Evolutionary conservation across 2,329 filamentous ascomycete species (phyloP).

Genomic region (Claviceps purpurea): DNA sequence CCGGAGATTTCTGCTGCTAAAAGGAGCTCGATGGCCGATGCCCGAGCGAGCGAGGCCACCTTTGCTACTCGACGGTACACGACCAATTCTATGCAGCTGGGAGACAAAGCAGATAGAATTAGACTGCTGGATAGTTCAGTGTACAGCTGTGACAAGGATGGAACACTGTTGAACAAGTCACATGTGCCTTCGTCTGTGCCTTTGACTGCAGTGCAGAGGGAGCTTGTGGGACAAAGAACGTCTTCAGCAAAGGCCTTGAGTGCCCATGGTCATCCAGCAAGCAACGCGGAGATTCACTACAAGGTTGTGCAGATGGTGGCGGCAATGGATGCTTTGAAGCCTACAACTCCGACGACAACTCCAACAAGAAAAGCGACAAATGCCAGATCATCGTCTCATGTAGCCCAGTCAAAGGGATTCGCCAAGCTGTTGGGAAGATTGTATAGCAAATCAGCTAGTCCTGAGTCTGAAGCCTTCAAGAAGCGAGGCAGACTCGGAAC

Average conservation of each 20-base stretch:
- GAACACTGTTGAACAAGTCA: neutral
- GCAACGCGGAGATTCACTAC: conserved; percentile 16
- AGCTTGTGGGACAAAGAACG: neutral
- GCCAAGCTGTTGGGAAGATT: conserved; percentile 22
- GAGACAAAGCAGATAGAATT: neutral
- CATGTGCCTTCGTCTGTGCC: neutral
- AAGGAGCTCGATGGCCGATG: conserved; percentile 2
- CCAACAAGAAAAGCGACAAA: conserved; percentile 6
- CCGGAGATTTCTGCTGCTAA: neutral
- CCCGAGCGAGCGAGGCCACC: neutral
- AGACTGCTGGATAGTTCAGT: conserved; percentile 3
- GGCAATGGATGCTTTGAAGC: conserved; percentile 21
- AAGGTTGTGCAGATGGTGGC: conserved; percentile 25
- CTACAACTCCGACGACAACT: conserved; percentile 10
- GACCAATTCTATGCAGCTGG: conserved; percentile 4
- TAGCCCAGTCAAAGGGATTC: conserved; percentile 18
- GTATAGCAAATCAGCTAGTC: conserved; percentile 14
- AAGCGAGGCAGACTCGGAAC: neutral
- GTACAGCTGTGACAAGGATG: neutral
- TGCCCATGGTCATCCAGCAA: neutral
- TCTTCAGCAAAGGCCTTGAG: neutral
- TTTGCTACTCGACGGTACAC: conserved; percentile 3
- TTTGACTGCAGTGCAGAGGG: neutral
- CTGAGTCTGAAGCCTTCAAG: conserved; percentile 7
- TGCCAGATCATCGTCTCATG: conserved; percentile 15